phyloP scores from a whole-genome alignment of 1,139 yeast genomes.

The Martiniozyma asiatica region DNA sequence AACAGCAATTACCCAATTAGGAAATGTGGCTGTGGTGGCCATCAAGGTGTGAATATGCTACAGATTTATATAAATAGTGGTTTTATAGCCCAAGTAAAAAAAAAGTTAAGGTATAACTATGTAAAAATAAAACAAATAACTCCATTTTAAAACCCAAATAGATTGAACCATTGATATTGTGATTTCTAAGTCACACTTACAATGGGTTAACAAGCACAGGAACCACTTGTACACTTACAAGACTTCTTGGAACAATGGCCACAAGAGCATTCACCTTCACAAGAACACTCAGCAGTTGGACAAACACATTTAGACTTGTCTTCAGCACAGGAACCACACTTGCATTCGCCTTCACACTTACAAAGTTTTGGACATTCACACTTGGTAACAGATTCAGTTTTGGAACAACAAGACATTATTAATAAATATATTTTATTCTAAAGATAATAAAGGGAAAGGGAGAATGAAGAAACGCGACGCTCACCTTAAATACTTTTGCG shows the following conservation, averaged over 20 bases:
- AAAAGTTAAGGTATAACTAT: no score
- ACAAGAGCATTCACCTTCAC: slow-evolving; percentile 10
- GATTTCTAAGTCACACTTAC: no score
- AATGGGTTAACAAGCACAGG: slow-evolving; percentile 4
- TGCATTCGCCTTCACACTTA: slow-evolving; percentile 10
- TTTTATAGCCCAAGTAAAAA: no score
- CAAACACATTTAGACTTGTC: slow-evolving; percentile 10
- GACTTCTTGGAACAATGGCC: slow-evolving; percentile 5
- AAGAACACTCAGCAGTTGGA: slow-evolving; percentile 9
- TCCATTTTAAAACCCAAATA: no score
- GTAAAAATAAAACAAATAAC: no score
- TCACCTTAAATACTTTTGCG: slow-evolving; percentile 5
- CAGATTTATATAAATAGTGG: no score
- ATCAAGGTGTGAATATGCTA: no score
- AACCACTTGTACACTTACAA: slow-evolving; percentile 4
- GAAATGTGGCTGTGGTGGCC: no score
- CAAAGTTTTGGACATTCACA: slow-evolving; percentile 11
- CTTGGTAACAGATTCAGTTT: slow-evolving; percentile 1
- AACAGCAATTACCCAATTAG: no score
- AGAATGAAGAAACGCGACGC: not conserved
- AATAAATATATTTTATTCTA: no score
- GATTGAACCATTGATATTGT: no score
- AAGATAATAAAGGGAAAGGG: not conserved
- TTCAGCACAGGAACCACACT: slow-evolving; percentile 10
- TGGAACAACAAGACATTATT: slow-evolving; percentile 6